A percentile compares a stretch with the other conserved stretches of the same genome.
Conservation (phyloP, 148 eudicot species). For the Talinum fruticosum region DNA sequence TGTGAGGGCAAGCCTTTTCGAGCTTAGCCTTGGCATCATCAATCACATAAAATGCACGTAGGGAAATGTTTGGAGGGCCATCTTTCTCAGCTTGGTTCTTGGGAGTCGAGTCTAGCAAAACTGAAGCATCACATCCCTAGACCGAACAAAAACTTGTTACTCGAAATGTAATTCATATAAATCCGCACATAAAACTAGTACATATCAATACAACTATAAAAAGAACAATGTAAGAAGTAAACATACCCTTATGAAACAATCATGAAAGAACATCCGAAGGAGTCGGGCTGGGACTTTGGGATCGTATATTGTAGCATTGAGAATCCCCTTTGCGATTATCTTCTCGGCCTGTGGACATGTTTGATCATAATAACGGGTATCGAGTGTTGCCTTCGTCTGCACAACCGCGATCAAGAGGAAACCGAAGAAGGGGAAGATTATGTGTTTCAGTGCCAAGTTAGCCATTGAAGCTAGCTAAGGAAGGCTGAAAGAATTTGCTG, state of each 20-base stretch:
- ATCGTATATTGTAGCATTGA: conserved; percentile 20
- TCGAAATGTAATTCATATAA: too few species aligned
- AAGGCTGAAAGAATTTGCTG: neutral
- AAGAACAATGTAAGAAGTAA: too few species aligned
- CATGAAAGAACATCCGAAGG: conserved; percentile 62
- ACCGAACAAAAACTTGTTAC: neutral
- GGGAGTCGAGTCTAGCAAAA: conserved; percentile 48
- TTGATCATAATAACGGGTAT: conserved; percentile 21
- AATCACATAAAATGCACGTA: conserved; percentile 53
- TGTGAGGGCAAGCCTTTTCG: conserved; percentile 49
- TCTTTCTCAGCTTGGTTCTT: conserved; percentile 60
- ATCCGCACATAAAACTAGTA: neutral
- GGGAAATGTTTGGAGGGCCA: conserved; percentile 48
- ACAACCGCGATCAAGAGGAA: conserved; percentile 7
- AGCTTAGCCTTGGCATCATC: conserved; percentile 51
- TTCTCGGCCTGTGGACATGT: conserved; percentile 27
- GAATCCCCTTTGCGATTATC: conserved; percentile 21
- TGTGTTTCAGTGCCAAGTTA: conserved; percentile 7
- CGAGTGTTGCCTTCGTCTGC: conserved; percentile 14
- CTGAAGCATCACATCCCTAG: conserved; percentile 75
- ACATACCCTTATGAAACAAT: conserved; percentile 57
- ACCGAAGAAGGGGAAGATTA: neutral
- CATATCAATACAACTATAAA: neutral
- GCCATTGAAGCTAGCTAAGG: conserved; percentile 7
- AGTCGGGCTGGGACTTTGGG: conserved; percentile 47